phyloP scores from a whole-genome alignment of 2,329 filamentous ascomycete species.

The Chaetomium globosum region DNA sequence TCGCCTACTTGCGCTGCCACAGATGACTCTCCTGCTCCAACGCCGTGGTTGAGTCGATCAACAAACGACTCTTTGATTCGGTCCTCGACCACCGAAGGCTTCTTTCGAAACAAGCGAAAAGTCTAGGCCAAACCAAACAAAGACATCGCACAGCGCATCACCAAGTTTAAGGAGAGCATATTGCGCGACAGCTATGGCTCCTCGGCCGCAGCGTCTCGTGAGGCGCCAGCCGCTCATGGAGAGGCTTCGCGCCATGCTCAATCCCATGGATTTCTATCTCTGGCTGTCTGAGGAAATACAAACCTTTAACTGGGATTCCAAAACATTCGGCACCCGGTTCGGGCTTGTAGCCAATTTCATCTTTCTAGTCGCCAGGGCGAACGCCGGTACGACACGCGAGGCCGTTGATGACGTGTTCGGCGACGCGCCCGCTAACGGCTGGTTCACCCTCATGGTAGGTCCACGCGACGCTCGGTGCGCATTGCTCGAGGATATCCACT shows the following conservation, averaged over 20 bases:
- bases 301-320: conserved; percentile 86
- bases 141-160: neutral
- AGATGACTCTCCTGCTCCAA: neutral
- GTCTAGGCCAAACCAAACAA: neutral
- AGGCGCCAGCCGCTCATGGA: conserved; percentile 77
- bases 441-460: conserved; percentile 62
- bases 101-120: neutral
- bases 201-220: conserved; percentile 65
- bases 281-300: conserved; percentile 94
- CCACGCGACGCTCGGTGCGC: conserved; percentile 3
- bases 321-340: conserved; percentile 72
- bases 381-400: conserved; percentile 58
- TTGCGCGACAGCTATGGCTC: conserved; percentile 52
- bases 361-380: conserved; percentile 82
- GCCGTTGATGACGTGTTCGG: conserved; percentile 81
- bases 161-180: neutral
- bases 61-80: neutral
- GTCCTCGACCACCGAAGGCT: neutral
- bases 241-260: conserved; percentile 77
- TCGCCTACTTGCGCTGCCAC: conserved; percentile 1
- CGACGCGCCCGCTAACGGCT: conserved; percentile 66
- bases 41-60: conserved; percentile 11
- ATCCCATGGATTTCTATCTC: conserved; percentile 85
- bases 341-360: conserved; percentile 76
- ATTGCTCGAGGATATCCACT: neutral